These are phyloP conservation scores for Boletus patriciae DNA, from an alignment of 768 basidiomycete species.

Conservation along the genomic window DNA sequence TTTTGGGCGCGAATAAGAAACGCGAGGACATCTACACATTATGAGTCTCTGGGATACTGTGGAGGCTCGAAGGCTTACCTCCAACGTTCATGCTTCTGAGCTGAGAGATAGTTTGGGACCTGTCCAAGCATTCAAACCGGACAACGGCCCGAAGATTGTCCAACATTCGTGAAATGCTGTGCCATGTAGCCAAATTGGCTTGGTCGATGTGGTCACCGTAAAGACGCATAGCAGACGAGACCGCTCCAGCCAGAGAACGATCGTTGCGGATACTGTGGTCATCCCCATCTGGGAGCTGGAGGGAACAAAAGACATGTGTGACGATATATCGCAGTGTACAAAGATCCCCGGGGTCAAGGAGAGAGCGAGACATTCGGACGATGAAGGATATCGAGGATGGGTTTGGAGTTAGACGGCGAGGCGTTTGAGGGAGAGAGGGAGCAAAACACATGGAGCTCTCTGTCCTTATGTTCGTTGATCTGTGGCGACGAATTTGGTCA, in stretches of 20 bases:
- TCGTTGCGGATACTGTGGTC: conserved; percentile 32
- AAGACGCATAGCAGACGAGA: conserved; percentile 18
- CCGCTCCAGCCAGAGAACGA: conserved; percentile 23
- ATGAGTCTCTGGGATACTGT: not conserved
- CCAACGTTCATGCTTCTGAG: conserved; percentile 19
- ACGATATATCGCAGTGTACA: conserved; percentile 31
- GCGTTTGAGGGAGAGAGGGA: no score
- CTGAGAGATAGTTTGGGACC: conserved; percentile 15
- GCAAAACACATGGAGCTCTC: no score
- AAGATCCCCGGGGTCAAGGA: not conserved
- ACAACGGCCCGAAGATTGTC: conserved; percentile 17
- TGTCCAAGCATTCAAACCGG: not conserved
- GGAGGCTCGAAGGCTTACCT: conserved; percentile 12
- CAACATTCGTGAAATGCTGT: conserved; percentile 31
- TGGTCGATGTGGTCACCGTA: conserved; percentile 16
- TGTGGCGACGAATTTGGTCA: no score
- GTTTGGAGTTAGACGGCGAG: no score
- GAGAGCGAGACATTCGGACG: not conserved
- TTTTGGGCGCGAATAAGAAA: conserved; percentile 48
- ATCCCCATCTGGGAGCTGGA: conserved; percentile 39
- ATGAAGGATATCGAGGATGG: not conserved
- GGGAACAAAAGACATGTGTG: conserved; percentile 46
- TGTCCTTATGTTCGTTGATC: no score
- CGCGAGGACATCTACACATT: conserved; percentile 34
- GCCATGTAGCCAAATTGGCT: conserved; percentile 28